Evolutionary conservation across 1,139 yeast species (phyloP), one percentile per base, ranked within the genome.

Genomic region (Taiozyma sp.): DNA sequence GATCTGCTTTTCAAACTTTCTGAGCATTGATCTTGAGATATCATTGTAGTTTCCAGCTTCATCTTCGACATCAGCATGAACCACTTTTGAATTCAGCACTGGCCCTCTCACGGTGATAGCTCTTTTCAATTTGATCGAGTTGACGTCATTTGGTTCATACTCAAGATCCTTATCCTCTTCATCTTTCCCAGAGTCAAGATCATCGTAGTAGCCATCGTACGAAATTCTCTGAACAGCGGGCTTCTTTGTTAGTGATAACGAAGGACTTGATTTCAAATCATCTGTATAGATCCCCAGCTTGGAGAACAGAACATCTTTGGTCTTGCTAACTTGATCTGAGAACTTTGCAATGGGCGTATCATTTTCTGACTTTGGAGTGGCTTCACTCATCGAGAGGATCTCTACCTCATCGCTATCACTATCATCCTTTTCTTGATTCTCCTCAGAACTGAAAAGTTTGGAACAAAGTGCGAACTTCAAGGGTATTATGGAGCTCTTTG

Each of bases 401-500:
- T 38, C 41, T 38, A 38, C 9, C 3, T 38, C 41, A 8, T 24
- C 44, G 12, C 27, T 28, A 22, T 27, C 43, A 29, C 30, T 36
- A 29, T 29, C 40, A 22, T 44, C 48, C 9, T 23, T 12, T 23
- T 41, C 43, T 5, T 24, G 39, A 12, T 30, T 45, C 19, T 23
- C 42, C 4, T 24, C 42, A 7, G 22, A 39, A 16, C 9, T 32
- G 43, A 61, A 60, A 10, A 44, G 14, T 9, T 48, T 50, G 8
- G 39, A 39, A 1, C 64, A 58, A 14, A 54, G 39, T 22, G 56
- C 58, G 19, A 48, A 57, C 28, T 57, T 61, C 16, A 68, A 46
- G 0, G 71, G 71, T 1, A 68, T 52, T 7, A 65, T 58, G 8
- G 61, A 34, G 3, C 58, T 54, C 45, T 59, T 62, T 9, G 51